phyloP scores from a whole-genome alignment of 257 asterid genomes.

The Linderniella brevidens region DNA sequence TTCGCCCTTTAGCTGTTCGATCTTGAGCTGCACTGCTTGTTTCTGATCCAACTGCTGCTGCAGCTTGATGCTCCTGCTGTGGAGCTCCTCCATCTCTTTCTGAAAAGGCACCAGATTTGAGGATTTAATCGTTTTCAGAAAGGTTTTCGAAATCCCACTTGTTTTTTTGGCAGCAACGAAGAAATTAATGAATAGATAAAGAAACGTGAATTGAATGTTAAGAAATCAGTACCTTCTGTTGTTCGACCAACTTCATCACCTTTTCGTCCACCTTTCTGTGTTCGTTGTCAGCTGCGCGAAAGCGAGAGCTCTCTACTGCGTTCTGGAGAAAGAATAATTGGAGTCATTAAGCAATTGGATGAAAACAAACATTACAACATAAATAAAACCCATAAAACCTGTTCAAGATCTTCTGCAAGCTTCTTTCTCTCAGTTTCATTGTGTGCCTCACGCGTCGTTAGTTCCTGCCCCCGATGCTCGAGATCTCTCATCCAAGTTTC shows the following conservation, averaged over 20 bases:
- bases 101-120: slow-evolving; percentile 18
- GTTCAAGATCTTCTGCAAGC: slow-evolving; percentile 60
- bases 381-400: slow-evolving; percentile 27
- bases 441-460: slow-evolving; percentile 64
- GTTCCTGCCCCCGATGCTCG: slow-evolving; percentile 47
- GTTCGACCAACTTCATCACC: slow-evolving; percentile 65
- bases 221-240: slow-evolving; percentile 45
- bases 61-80: slow-evolving; percentile 38
- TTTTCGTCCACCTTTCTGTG: slow-evolving; percentile 50
- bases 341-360: background rate
- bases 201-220: slow-evolving; percentile 2
- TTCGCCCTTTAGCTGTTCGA: slow-evolving; percentile 56
- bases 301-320: slow-evolving; percentile 44
- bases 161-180: too few relatives aligned
- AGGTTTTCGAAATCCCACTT: too few relatives aligned
- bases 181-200: too few relatives aligned
- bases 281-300: slow-evolving; percentile 54
- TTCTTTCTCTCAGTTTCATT: slow-evolving; percentile 58
- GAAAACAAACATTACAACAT: slow-evolving; percentile 7
- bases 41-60: slow-evolving; percentile 64
- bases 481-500: slow-evolving; percentile 61
- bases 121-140: too few relatives aligned
- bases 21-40: slow-evolving; percentile 65
- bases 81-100: slow-evolving; percentile 77
- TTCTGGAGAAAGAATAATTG: slow-evolving; percentile 30